Conservation (phyloP, 257 asterid genomes). For the Mentha longifolia region DNA sequence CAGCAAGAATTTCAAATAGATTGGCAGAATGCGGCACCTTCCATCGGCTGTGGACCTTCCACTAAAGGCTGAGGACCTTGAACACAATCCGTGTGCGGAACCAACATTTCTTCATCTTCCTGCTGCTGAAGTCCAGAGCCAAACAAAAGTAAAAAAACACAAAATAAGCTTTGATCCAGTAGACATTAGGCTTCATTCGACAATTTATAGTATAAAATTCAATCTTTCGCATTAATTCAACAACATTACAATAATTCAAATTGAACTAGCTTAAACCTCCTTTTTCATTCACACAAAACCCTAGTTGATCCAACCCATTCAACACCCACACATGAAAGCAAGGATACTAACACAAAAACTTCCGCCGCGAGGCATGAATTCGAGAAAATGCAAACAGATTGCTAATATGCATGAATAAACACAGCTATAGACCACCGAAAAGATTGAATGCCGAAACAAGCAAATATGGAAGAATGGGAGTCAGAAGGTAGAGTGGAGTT, state of each 20-base stretch:
- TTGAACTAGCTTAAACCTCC: constrained; percentile 46
- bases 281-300: constrained; percentile 48
- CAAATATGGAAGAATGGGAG: constrained; percentile 27
- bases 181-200: constrained; percentile 38
- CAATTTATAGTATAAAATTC: constrained; percentile 33
- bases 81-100: constrained; percentile 76
- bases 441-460: not conserved
- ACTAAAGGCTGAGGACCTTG: constrained; percentile 86
- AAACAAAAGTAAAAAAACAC: not conserved
- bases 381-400: constrained; percentile 26
- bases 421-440: constrained; percentile 24
- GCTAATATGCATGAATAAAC: constrained; percentile 27
- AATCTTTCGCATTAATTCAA: constrained; percentile 37
- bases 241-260: constrained; percentile 29
- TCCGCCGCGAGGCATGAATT: constrained; percentile 5
- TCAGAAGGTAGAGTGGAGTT: constrained; percentile 38
- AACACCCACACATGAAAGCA: constrained; percentile 23
- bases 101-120: constrained; percentile 95
- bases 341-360: constrained; percentile 21
- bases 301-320: constrained; percentile 57
- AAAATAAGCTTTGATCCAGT: constrained; percentile 44
- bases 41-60: constrained; percentile 93
- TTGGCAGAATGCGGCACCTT: constrained; percentile 53
- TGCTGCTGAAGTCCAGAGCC: constrained; percentile 53
- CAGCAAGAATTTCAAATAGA: constrained; percentile 20